A percentile compares a stretch with the other conserved stretches of the same genome.
Evolutionary conservation across 345 rosid genomes (phyloP).

Genomic region (Psidium guajava): DNA sequence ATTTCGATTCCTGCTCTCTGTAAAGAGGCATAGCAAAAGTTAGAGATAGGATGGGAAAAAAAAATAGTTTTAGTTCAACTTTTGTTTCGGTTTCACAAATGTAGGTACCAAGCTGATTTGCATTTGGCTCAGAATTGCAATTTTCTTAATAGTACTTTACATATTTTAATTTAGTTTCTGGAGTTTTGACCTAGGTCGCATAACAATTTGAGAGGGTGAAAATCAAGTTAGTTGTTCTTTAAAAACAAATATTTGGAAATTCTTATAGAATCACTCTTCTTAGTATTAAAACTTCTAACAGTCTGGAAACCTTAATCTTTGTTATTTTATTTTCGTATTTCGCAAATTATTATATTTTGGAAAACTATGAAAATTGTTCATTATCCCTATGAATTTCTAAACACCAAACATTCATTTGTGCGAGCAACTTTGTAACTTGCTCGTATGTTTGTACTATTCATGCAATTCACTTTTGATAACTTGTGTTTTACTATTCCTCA

Average conservation of each 20-base stretch:
- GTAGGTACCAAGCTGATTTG: not conserved
- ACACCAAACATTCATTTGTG: not conserved
- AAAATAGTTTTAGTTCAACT: not conserved
- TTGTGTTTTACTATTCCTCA: not conserved
- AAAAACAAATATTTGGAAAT: not conserved
- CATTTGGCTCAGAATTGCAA: not conserved
- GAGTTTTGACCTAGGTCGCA: not conserved
- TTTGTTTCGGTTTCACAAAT: not conserved
- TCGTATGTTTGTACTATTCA: not conserved
- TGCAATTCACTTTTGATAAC: not conserved
- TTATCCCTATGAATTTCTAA: not conserved
- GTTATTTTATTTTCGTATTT: not conserved
- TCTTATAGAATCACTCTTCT: not conserved
- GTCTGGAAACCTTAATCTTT: not conserved
- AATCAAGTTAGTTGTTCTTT: not conserved
- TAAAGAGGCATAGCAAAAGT: no score
- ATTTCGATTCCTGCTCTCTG: no score
- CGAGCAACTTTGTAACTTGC: not conserved
- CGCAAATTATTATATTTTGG: not conserved
- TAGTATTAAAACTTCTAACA: not conserved
- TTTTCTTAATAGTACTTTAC: not conserved
- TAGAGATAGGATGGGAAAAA: no score
- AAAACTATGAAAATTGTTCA: not conserved
- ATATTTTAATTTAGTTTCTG: not conserved
- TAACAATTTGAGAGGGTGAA: not conserved